A percentile compares a stretch with the other conserved stretches of the same genome.
phyloP scores from a whole-genome alignment of 306 rosid genomes.

The Rubus parviflorus region DNA sequence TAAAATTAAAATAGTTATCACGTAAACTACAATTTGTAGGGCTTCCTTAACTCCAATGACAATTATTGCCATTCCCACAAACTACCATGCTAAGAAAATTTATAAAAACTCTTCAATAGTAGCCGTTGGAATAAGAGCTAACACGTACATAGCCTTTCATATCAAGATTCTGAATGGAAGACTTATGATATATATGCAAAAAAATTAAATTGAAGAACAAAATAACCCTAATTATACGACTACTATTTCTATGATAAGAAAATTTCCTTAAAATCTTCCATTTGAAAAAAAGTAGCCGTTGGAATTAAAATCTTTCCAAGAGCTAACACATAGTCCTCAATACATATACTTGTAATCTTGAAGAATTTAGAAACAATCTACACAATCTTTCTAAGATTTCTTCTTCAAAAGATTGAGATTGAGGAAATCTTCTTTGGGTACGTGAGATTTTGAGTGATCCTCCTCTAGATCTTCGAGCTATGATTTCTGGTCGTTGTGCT shows the following conservation, averaged over 20 bases:
- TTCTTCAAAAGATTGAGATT: not conserved
- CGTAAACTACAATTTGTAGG: not conserved
- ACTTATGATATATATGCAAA: not conserved
- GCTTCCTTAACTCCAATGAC: not conserved
- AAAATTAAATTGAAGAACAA: not conserved
- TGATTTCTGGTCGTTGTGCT: slow-evolving; percentile 55
- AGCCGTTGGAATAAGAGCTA: not conserved
- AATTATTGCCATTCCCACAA: not conserved
- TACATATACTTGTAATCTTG: not conserved
- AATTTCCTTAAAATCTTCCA: not conserved
- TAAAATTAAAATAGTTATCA: not conserved
- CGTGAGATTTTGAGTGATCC: not conserved
- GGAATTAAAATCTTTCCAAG: not conserved
- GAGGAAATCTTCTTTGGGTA: not conserved
- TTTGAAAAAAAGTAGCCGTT: not conserved
- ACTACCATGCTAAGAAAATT: not conserved
- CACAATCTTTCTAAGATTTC: not conserved
- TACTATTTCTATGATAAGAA: not conserved
- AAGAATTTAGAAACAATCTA: not conserved
- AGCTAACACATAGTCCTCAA: not conserved
- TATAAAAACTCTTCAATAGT: not conserved
- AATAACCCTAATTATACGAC: not conserved
- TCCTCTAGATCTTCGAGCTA: not conserved
- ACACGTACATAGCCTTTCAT: not conserved
- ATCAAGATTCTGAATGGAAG: not conserved